A percentile compares a stretch with the other conserved stretches of the same genome.
phyloP scores from a whole-genome alignment of 768 basidiomycete genomes.

The Rhizopogon salebrosus region DNA sequence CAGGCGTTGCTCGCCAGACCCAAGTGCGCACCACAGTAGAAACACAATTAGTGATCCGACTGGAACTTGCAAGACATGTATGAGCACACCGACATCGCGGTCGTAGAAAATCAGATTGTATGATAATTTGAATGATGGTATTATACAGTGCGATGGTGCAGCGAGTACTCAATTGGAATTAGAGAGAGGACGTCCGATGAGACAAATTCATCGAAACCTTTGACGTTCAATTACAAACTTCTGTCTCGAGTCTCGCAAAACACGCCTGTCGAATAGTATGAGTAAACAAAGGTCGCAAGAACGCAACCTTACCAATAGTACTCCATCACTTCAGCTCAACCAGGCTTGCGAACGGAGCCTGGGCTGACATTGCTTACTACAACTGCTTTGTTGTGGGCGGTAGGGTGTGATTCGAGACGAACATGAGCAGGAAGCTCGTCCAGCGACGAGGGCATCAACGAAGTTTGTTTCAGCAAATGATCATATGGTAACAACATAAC shows the following conservation, averaged over 20 bases:
- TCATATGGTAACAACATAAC: too few species aligned
- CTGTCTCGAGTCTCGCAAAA: conserved; percentile 63
- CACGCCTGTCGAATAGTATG: conserved; percentile 56
- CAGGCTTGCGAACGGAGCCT: conserved; percentile 62
- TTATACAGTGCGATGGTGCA: neutral
- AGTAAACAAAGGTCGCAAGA: neutral
- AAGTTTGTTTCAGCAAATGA: too few species aligned
- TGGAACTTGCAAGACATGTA: neutral
- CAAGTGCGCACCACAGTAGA: conserved; percentile 41
- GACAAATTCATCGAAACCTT: conserved; percentile 46
- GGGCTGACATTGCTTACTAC: conserved; percentile 32
- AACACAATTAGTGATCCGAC: conserved; percentile 20
- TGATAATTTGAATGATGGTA: neutral
- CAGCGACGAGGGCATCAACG: neutral
- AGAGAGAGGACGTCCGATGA: neutral
- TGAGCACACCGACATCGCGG: neutral
- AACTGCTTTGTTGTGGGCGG: conserved; percentile 47
- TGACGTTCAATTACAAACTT: conserved; percentile 76
- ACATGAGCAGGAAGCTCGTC: conserved; percentile 7
- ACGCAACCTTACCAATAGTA: conserved; percentile 72
- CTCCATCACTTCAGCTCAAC: conserved; percentile 89
- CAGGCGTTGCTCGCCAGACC: conserved; percentile 38
- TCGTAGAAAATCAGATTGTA: neutral
- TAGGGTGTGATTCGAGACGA: conserved; percentile 39
- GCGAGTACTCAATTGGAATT: neutral